Evolutionary conservation across 768 basidiomycete species (phyloP).

Genomic region (Podaxis pistillaris): DNA sequence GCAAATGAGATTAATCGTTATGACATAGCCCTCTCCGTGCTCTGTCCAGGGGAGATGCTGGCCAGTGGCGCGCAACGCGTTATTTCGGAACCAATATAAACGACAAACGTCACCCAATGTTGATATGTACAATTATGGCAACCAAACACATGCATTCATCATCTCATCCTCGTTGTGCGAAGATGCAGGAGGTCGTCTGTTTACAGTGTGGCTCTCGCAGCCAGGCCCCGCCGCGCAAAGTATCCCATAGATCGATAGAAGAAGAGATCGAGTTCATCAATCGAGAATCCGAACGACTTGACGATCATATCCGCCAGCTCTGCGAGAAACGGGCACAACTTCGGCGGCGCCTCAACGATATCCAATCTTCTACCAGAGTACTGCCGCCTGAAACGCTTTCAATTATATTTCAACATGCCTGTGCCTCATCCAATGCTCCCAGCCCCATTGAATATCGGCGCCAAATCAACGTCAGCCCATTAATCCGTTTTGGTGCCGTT

Average conservation of each 20-base stretch:
- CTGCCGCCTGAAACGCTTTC: conserved; percentile 6
- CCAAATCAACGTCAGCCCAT: neutral
- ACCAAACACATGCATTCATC: neutral
- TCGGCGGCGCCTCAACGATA: neutral
- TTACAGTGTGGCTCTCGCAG: neutral
- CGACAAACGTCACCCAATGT: too few relatives aligned
- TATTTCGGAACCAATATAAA: too few relatives aligned
- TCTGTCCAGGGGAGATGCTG: too few relatives aligned
- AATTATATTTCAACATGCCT: neutral
- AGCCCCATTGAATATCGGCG: neutral
- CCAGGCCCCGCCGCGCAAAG: neutral
- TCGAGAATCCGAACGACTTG: neutral
- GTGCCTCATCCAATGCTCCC: too few relatives aligned
- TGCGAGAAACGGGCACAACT: neutral
- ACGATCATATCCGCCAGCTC: conserved; percentile 1
- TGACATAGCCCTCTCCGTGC: too few relatives aligned
- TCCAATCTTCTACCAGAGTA: neutral
- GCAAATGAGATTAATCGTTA: too few relatives aligned
- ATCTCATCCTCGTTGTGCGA: neutral
- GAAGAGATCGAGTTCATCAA: conserved; percentile 2
- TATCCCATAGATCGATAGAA: neutral
- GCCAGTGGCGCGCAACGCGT: too few relatives aligned
- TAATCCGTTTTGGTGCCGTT: conserved; percentile 3
- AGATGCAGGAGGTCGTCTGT: neutral
- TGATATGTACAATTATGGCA: too few relatives aligned